Evolutionary conservation across 495 filamentous ascomycete genomes (phyloP).

Genomic region (Lentithecium fluviatile): DNA sequence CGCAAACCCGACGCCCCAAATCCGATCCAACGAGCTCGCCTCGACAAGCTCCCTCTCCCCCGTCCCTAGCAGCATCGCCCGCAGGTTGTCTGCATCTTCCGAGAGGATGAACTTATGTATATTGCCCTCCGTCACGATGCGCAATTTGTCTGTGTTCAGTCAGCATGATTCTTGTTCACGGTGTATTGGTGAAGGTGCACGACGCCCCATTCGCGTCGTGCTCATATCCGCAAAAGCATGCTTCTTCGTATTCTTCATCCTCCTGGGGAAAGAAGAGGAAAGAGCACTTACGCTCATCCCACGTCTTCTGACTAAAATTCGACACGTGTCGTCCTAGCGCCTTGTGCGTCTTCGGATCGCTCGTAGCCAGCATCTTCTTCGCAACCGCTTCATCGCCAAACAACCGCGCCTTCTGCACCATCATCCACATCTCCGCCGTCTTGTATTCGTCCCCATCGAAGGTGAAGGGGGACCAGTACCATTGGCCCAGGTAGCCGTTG

Average conservation of each 20-base stretch:
- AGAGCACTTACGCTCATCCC: constrained; percentile 45
- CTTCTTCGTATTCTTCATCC: no score
- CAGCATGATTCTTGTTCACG: no score
- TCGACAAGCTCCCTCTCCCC: constrained; percentile 61
- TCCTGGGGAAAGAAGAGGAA: background rate
- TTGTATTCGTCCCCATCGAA: constrained; percentile 39
- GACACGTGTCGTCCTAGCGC: constrained; percentile 57
- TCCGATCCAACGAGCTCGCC: constrained; percentile 56
- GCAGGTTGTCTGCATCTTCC: constrained; percentile 42
- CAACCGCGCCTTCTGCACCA: constrained; percentile 43
- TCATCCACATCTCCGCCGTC: constrained; percentile 48
- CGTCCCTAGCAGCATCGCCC: constrained; percentile 54
- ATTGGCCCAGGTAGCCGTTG: constrained; percentile 42
- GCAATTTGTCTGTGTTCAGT: constrained; percentile 45
- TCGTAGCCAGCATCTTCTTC: constrained; percentile 41
- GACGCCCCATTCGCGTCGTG: no score
- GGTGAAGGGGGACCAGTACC: constrained; percentile 39
- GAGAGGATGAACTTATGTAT: constrained; percentile 57
- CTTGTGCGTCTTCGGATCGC: constrained; percentile 46
- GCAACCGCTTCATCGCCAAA: constrained; percentile 43
- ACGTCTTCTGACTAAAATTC: constrained; percentile 54
- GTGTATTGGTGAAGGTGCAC: no score
- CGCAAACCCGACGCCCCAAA: constrained; percentile 68
- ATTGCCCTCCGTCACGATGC: constrained; percentile 61
- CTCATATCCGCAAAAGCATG: no score